phyloP scores from a whole-genome alignment of 1,284 basidiomycete genomes.

The Exobasidium rhododendri region DNA sequence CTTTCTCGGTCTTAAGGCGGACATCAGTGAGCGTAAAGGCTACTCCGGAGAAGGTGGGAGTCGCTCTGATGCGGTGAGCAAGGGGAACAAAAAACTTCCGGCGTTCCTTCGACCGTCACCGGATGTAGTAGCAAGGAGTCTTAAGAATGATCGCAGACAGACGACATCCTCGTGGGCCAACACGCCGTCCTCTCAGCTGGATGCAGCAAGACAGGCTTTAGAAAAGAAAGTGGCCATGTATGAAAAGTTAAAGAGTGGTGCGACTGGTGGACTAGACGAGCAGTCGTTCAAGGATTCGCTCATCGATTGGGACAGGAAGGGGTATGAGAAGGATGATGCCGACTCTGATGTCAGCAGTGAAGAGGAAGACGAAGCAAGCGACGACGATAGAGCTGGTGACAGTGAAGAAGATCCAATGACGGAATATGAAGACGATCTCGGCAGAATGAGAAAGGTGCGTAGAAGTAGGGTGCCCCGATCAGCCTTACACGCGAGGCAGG shows the following conservation, averaged over 20 bases:
- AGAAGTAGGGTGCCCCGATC: slow-evolving; percentile 73
- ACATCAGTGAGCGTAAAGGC: slow-evolving; percentile 6
- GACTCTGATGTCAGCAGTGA: slow-evolving; percentile 54
- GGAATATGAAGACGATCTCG: slow-evolving; percentile 81
- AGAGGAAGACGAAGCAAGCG: slow-evolving; percentile 69
- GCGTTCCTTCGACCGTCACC: slow-evolving; percentile 8
- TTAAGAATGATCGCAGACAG: not conserved
- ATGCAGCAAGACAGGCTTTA: slow-evolving; percentile 63
- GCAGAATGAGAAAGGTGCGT: slow-evolving; percentile 67
- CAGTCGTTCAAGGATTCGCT: slow-evolving; percentile 58
- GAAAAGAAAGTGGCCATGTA: slow-evolving; percentile 78
- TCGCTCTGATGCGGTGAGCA: not conserved
- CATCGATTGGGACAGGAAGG: slow-evolving; percentile 64
- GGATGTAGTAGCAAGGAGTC: not conserved
- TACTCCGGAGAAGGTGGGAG: not conserved
- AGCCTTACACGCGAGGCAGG: slow-evolving; percentile 54
- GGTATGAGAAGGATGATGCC: slow-evolving; percentile 71
- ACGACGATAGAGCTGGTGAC: slow-evolving; percentile 45
- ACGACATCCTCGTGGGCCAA: slow-evolving; percentile 12
- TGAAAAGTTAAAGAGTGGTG: slow-evolving; percentile 73
- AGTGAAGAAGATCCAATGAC: slow-evolving; percentile 67
- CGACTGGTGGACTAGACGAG: slow-evolving; percentile 68
- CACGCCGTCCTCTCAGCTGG: slow-evolving; percentile 55
- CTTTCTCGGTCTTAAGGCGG: slow-evolving; percentile 16
- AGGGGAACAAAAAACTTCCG: slow-evolving; percentile 3